Evolutionary conservation across 2,329 filamentous ascomycete species (phyloP).

Genomic region (Epichloe typhina): DNA sequence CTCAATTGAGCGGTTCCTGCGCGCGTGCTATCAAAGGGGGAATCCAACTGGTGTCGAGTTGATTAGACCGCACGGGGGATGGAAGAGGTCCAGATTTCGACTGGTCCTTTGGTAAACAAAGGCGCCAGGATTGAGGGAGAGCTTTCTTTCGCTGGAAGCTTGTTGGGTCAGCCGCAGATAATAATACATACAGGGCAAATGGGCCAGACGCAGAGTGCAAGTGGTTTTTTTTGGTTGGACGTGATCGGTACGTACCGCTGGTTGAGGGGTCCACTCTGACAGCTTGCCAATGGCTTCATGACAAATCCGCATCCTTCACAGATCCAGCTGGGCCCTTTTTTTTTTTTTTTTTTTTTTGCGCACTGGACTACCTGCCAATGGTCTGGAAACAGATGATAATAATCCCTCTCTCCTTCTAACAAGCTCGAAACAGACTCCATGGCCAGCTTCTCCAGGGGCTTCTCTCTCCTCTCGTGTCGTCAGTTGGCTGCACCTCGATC

Average conservation of each 20-base stretch:
- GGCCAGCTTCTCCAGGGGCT: slow-evolving; percentile 19
- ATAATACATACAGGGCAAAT: slow-evolving; percentile 11
- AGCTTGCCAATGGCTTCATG: not conserved
- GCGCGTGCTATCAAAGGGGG: not conserved
- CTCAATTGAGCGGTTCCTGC: slow-evolving; percentile 11
- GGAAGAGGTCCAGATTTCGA: slow-evolving; percentile 3
- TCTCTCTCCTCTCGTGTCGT: slow-evolving; percentile 15
- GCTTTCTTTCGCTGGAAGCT: slow-evolving; percentile 11
- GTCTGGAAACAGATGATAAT: not conserved
- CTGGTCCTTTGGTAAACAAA: slow-evolving; percentile 8
- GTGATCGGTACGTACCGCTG: slow-evolving; percentile 2
- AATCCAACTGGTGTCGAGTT: not conserved
- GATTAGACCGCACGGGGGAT: slow-evolving; percentile 3
- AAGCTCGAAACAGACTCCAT: slow-evolving; percentile 9
- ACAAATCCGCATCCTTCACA: not conserved
- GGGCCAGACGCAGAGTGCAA: slow-evolving; percentile 12
- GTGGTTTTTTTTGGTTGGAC: slow-evolving; percentile 19
- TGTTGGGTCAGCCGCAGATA: slow-evolving; percentile 20
- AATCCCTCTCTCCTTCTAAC: not conserved
- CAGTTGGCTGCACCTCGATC: slow-evolving; percentile 11
- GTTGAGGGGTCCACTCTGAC: slow-evolving; percentile 1
- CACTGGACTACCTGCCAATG: not conserved
- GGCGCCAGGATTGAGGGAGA: slow-evolving; percentile 1
- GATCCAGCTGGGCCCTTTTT: not conserved
- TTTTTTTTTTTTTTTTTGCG: not conserved